Conservation (phyloP, 1,284 basidiomycete genomes). For the Sporisorium exsertum region DNA sequence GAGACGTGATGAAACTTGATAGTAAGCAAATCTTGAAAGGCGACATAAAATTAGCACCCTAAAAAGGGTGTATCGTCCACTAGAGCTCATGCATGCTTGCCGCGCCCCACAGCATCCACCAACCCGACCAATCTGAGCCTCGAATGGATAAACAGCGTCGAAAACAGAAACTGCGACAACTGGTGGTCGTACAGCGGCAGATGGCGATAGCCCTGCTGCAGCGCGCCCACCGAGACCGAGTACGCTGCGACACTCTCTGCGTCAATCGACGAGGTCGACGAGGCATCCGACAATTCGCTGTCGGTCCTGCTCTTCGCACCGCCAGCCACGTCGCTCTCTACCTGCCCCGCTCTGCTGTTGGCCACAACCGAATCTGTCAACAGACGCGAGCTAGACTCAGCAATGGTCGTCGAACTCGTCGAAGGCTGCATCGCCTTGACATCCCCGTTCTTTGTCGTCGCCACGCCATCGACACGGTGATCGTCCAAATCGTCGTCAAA, state of each 20-base stretch:
- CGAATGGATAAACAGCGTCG: slow-evolving; percentile 64
- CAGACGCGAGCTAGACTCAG: slow-evolving; percentile 5
- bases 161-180: slow-evolving; percentile 62
- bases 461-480: background rate
- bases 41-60: background rate
- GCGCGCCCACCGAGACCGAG: slow-evolving; percentile 39
- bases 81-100: slow-evolving; percentile 9
- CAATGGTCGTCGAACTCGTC: slow-evolving; percentile 2
- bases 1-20: too few relatives aligned
- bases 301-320: background rate
- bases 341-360: background rate
- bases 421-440: background rate
- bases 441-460: background rate
- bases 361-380: background rate
- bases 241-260: slow-evolving; percentile 51
- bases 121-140: slow-evolving; percentile 45
- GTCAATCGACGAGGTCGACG: slow-evolving; percentile 37
- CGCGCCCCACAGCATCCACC: slow-evolving; percentile 13
- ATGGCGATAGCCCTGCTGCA: slow-evolving; percentile 63
- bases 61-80: background rate
- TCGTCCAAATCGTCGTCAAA: slow-evolving; percentile 51
- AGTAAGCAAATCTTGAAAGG: too few relatives aligned
- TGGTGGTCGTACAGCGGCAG: slow-evolving; percentile 64
- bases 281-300: slow-evolving; percentile 20
- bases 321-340: background rate